phyloP scores from a whole-genome alignment of 1,139 yeast genomes.

The Pichiaceae sp. region DNA sequence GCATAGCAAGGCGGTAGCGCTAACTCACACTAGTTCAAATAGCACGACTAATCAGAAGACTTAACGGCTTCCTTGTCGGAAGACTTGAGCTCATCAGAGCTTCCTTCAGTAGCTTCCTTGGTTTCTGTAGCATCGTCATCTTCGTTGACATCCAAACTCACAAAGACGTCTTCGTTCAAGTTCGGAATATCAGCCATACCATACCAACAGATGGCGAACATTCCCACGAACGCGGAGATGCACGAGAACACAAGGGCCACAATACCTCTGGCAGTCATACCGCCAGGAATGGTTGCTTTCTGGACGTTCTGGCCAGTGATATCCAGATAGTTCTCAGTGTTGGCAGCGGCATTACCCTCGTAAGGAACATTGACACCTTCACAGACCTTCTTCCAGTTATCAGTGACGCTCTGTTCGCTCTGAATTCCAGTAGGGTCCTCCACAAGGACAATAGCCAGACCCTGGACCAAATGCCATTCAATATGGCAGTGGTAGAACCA shows the following conservation, averaged over 20 bases:
- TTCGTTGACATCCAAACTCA: conserved; percentile 27
- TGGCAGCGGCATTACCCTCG: conserved; percentile 84
- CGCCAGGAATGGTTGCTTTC: conserved; percentile 56
- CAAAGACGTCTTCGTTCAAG: conserved; percentile 43
- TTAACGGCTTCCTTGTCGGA: no score
- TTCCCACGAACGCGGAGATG: conserved; percentile 71
- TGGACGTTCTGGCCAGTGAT: conserved; percentile 70
- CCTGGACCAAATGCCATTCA: conserved; percentile 60
- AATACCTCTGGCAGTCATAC: conserved; percentile 86
- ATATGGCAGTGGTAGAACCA: conserved; percentile 63
- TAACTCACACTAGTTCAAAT: not conserved
- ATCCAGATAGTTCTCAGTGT: conserved; percentile 51
- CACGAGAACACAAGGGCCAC: conserved; percentile 80
- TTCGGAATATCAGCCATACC: conserved; percentile 72
- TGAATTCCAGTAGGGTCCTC: conserved; percentile 54
- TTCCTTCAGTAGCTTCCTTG: conserved; percentile 2
- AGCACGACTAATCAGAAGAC: not conserved
- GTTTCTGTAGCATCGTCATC: conserved; percentile 9
- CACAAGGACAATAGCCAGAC: conserved; percentile 42
- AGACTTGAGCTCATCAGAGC: not conserved
- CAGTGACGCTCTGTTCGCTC: conserved; percentile 36
- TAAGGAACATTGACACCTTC: conserved; percentile 36
- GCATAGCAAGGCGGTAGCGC: no score
- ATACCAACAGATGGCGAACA: conserved; percentile 66
- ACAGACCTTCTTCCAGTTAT: conserved; percentile 56